These are phyloP conservation scores for Athelia psychrophila DNA, from an alignment of 1,284 basidiomycete species.

Conservation along the genomic window DNA sequence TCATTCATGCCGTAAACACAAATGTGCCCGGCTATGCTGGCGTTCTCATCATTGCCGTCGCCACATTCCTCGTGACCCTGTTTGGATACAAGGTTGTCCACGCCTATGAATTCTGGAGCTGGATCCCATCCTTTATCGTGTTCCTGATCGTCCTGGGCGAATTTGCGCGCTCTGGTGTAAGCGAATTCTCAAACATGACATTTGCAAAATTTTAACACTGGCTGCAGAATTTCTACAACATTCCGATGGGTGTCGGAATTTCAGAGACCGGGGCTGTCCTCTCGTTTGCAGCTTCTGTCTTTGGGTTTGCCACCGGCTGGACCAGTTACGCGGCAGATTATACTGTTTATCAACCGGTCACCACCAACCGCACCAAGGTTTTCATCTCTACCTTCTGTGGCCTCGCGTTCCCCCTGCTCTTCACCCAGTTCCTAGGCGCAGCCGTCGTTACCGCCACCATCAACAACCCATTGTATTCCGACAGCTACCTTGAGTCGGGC, in stretches of 20 bases:
- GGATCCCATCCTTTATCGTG: slow-evolving; percentile 29
- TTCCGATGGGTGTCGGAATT: not conserved
- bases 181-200: slow-evolving; percentile 19
- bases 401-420: slow-evolving; percentile 23
- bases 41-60: slow-evolving; percentile 30
- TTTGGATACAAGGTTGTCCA: slow-evolving; percentile 41
- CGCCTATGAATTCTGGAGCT: slow-evolving; percentile 34
- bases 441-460: slow-evolving; percentile 24
- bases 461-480: slow-evolving; percentile 19
- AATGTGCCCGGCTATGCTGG: slow-evolving; percentile 15
- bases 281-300: slow-evolving; percentile 3
- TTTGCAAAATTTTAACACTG: slow-evolving; percentile 18
- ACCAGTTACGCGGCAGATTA: slow-evolving; percentile 24
- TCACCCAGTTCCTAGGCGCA: slow-evolving; percentile 24
- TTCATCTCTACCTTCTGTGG: slow-evolving; percentile 31
- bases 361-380: slow-evolving; percentile 24
- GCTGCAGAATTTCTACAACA: not conserved
- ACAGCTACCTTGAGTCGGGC: slow-evolving; percentile 16
- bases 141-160: slow-evolving; percentile 30
- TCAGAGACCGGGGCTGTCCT: not conserved
- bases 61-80: slow-evolving; percentile 35
- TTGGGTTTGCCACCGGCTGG: slow-evolving; percentile 25
- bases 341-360: slow-evolving; percentile 30
- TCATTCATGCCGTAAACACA: slow-evolving; percentile 23
- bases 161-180: slow-evolving; percentile 18